Conservation (phyloP, 345 rosid species). For the Turnera subulata region DNA sequence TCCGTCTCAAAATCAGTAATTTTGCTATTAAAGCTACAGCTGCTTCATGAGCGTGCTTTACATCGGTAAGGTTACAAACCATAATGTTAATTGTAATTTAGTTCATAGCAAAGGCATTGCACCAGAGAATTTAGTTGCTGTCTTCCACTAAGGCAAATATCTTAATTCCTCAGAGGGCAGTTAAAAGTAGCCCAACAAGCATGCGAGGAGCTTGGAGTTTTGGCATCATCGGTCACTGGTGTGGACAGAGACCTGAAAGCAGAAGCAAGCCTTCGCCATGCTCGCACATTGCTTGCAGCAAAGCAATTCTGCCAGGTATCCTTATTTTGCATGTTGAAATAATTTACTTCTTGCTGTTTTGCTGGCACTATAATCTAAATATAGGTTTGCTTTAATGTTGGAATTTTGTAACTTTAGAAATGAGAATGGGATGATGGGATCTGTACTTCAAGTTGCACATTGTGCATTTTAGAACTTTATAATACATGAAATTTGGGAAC, state of each 20-base stretch:
- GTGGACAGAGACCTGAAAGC: constrained; percentile 89
- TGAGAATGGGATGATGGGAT: background rate
- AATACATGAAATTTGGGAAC: too few relatives aligned
- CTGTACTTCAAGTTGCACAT: background rate
- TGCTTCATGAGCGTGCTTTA: constrained; percentile 85
- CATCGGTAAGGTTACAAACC: constrained; percentile 53
- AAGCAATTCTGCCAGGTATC: constrained; percentile 87
- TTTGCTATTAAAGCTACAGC: constrained; percentile 75
- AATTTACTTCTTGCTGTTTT: background rate
- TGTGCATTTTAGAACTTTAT: too few relatives aligned
- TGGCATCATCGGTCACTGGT: constrained; percentile 71
- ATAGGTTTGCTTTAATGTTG: background rate
- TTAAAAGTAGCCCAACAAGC: constrained; percentile 78
- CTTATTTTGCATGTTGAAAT: background rate
- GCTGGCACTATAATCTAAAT: background rate
- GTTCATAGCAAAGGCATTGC: constrained; percentile 1
- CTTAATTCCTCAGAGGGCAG: constrained; percentile 52
- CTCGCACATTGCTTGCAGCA: constrained; percentile 93
- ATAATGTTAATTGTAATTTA: constrained; percentile 8
- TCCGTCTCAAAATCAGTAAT: constrained; percentile 74
- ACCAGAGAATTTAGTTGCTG: background rate
- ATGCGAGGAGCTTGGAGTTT: constrained; percentile 81
- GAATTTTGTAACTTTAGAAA: background rate
- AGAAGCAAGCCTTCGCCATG: constrained; percentile 86
- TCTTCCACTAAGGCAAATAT: constrained; percentile 11